Percentiles rank a stretch among this genome's conserved stretches.
Evolutionary conservation across 164 flowering plant genomes (phyloP).

Genomic region (Kalanchoe fedtschenkoi): DNA sequence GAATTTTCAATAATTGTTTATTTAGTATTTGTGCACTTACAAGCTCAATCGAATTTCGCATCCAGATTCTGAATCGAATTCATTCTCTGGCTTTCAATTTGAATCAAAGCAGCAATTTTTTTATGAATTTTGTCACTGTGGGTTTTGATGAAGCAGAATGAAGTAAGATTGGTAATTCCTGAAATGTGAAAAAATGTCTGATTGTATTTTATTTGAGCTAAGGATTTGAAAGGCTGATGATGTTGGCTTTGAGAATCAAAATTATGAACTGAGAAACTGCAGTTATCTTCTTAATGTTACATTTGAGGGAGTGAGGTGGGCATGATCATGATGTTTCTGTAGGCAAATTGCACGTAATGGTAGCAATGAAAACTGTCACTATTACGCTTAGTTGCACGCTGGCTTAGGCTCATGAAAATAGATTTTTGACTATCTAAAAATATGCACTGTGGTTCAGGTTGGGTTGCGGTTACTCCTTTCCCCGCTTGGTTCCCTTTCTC

Average conservation of each 20-base stretch:
- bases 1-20: background rate
- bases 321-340: background rate
- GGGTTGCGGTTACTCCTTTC: constrained; percentile 8
- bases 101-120: background rate
- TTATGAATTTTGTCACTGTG: background rate
- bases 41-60: background rate
- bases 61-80: too few species aligned
- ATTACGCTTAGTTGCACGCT: background rate
- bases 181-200: background rate
- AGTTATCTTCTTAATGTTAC: too few species aligned
- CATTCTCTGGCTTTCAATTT: background rate
- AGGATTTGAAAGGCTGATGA: too few species aligned
- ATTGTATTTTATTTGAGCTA: too few species aligned
- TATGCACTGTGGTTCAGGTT: background rate
- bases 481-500: constrained; percentile 7
- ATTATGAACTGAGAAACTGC: too few species aligned
- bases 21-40: background rate
- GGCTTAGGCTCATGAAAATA: background rate
- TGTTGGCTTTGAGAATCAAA: too few species aligned
- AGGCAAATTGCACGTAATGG: background rate
- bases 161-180: too few species aligned
- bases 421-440: background rate
- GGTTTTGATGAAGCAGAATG: background rate
- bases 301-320: background rate
- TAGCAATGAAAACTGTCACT: too few species aligned